Evolutionary conservation across 345 rosid species (phyloP).

Genomic region (Microthlaspi erraticum): DNA sequence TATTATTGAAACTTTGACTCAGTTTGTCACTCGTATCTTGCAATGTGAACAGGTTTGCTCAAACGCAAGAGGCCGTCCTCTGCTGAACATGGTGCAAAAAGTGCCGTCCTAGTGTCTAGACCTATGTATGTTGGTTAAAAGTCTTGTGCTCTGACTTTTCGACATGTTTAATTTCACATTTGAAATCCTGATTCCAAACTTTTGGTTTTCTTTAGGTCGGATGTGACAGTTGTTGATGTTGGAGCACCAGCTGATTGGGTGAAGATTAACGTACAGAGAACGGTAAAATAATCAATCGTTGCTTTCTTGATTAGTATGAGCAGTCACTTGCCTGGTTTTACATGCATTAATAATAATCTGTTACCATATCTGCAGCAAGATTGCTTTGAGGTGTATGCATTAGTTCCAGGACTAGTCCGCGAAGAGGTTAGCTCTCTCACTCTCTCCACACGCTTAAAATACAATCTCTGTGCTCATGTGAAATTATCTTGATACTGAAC

Average conservation of each 20-base stretch:
- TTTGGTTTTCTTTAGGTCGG: slow-evolving; percentile 48
- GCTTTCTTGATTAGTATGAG: slow-evolving; percentile 19
- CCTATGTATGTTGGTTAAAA: slow-evolving; percentile 58
- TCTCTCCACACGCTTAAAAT: background rate
- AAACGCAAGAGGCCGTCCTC: slow-evolving; percentile 77
- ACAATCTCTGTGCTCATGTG: background rate
- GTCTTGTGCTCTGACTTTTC: background rate
- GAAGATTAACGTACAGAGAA: slow-evolving; percentile 84
- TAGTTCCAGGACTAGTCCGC: slow-evolving; percentile 90
- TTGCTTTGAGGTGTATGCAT: slow-evolving; percentile 90
- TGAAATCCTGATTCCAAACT: slow-evolving; percentile 15
- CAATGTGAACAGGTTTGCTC: slow-evolving; percentile 58
- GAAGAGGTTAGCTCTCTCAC: slow-evolving; percentile 68
- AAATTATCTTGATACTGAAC: background rate
- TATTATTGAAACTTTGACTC: slow-evolving; percentile 24
- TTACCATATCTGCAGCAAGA: slow-evolving; percentile 58
- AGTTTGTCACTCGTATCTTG: slow-evolving; percentile 24
- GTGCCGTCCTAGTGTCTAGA: slow-evolving; percentile 56
- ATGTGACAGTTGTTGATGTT: slow-evolving; percentile 68
- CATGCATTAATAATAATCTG: slow-evolving; percentile 16
- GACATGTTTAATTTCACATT: background rate
- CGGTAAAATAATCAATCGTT: slow-evolving; percentile 48
- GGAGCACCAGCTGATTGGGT: slow-evolving; percentile 98
- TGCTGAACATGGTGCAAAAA: slow-evolving; percentile 47
- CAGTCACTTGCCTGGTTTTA: background rate